Evolutionary conservation across 2,329 filamentous ascomycete genomes (phyloP), one percentile per base, ranked within the genome.

Genomic region (Paraconiothyrium brasiliense): DNA sequence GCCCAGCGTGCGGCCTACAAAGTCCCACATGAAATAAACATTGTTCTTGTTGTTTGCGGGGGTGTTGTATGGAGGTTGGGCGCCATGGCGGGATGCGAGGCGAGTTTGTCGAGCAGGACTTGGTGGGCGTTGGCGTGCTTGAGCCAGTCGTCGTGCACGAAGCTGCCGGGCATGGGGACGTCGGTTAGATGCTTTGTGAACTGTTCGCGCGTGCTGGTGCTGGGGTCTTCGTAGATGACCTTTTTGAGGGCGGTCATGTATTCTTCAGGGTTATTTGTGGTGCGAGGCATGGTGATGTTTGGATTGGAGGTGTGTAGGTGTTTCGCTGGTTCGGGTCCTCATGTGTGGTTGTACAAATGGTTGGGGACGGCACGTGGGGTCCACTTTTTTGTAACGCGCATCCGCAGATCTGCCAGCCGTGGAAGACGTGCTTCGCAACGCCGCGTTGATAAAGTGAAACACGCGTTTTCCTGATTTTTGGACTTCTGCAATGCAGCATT

Each of bases 11-110:
- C 49, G 49, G 2, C 49, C 49, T 6, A 52, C 34, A 11, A 41
- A 41, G 49, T 52, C 49, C 49, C 49, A 52, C 49, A 52, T 52
- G 20, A 27, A 39, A 34, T 52, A 52, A 8, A 52, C 49, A 5
- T 41, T 39, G 49, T 52, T 52, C 34, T 52, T 52, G 34, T 24
- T 16, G n/a, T 39, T 41, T 4, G 49, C 34, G 34, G 49, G 49
- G 13, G 49, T 52, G 34, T 24, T 27, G 49, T 39, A 52, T 52
- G 49, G 8, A 52, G 49, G 49, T 52, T 52, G 8, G 49, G 49
- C 20, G 20, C n/a, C 49, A 52, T 52, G 16, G 49, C 49, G 10
- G 49, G 49, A 20, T 52, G 49, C 8, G 4, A 9, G 32, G 49
- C 49, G 20, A 52, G 49, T 27, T 39, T 41, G 8, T 22, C 20